These are phyloP conservation scores for Penicillium bialowiezense DNA, from an alignment of 495 filamentous ascomycete genomes.

Conservation along the genomic window DNA sequence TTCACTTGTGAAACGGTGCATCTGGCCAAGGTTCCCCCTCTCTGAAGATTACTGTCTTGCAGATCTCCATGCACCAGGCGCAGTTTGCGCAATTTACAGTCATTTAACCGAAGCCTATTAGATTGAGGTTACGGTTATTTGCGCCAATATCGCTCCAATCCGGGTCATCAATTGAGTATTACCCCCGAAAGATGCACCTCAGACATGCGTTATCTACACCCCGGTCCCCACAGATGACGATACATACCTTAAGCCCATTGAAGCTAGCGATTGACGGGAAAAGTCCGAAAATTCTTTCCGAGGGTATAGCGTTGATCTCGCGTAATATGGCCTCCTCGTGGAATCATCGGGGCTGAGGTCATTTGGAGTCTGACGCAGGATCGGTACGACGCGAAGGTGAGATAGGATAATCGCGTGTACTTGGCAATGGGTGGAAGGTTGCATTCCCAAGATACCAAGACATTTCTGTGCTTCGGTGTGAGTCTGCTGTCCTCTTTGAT, in stretches of 20 bases:
- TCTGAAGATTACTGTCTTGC: background rate
- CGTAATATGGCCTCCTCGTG: background rate
- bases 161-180: background rate
- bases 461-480: slow-evolving; percentile 4
- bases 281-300: background rate
- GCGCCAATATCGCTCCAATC: background rate
- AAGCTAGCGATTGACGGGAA: background rate
- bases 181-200: background rate
- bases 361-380: slow-evolving; percentile 3
- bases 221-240: background rate
- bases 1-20: slow-evolving; percentile 5
- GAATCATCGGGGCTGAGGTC: slow-evolving; percentile 5
- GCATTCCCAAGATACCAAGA: slow-evolving; percentile 20
- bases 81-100: background rate
- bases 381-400: slow-evolving; percentile 18
- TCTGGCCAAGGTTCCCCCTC: background rate
- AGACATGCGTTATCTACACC: background rate
- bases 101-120: background rate
- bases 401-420: slow-evolving; percentile 4
- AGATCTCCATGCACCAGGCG: slow-evolving; percentile 3
- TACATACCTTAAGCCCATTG: background rate
- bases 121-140: background rate
- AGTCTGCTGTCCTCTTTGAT: slow-evolving; percentile 1
- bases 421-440: slow-evolving; percentile 26
- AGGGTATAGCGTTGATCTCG: background rate